Evolutionary conservation across 1,139 yeast genomes (phyloP).

Genomic region (Candida freyschussii): DNA sequence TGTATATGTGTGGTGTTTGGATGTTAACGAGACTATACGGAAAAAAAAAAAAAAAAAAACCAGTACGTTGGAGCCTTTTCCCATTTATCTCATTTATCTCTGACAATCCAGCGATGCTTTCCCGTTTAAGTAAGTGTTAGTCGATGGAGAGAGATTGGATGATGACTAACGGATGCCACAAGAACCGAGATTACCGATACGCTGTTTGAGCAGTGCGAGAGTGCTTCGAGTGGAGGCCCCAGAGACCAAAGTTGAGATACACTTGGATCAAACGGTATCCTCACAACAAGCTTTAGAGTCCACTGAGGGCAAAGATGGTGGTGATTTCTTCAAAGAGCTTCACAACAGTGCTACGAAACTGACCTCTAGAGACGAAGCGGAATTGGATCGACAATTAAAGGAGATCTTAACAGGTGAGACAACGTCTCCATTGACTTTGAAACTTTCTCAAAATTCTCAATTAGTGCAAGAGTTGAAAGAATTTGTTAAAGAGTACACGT

Average conservation of each 20-base stretch:
- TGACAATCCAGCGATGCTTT: slow-evolving; percentile 1
- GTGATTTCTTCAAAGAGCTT: slow-evolving; percentile 15
- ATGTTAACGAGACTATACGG: no score
- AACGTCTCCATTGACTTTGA: slow-evolving; percentile 15
- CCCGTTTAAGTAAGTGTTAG: slow-evolving; percentile 1
- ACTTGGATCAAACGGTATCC: no score
- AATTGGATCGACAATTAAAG: slow-evolving; percentile 17
- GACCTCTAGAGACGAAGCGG: slow-evolving; percentile 12
- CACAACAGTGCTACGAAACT: slow-evolving; percentile 18
- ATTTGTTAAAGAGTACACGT: slow-evolving; percentile 21
- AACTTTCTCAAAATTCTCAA: slow-evolving; percentile 14
- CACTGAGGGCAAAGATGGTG: no score
- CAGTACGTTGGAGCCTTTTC: no score
- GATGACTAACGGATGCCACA: background rate
- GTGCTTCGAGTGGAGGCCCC: slow-evolving; percentile 6
- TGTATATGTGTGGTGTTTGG: no score
- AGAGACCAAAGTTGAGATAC: slow-evolving; percentile 1
- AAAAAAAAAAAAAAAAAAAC: no score
- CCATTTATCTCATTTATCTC: no score
- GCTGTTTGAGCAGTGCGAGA: slow-evolving; percentile 8
- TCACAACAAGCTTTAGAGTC: no score
- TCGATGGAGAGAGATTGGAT: background rate
- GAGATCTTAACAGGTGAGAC: slow-evolving; percentile 22
- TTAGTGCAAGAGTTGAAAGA: slow-evolving; percentile 15
- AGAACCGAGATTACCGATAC: slow-evolving; percentile 5